phyloP scores from a whole-genome alignment of 1,284 basidiomycete species.

The Cryptococcus hybrid region DNA sequence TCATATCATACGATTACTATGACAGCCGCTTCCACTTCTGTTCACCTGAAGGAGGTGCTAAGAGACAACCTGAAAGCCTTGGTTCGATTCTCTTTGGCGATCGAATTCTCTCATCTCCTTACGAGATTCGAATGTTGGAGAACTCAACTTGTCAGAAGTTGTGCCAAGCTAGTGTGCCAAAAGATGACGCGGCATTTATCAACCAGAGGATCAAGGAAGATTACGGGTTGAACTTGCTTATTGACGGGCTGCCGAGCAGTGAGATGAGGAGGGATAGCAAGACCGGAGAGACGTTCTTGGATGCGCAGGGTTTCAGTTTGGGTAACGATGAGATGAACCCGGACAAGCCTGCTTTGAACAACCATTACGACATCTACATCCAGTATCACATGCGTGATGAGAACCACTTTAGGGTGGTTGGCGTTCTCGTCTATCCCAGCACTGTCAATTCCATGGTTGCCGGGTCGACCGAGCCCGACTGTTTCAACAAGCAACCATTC shows the following conservation, averaged over 20 bases:
- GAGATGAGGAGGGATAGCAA: slow-evolving; percentile 81
- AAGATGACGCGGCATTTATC: slow-evolving; percentile 79
- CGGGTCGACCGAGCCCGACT: slow-evolving; percentile 32
- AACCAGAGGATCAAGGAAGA: slow-evolving; percentile 89
- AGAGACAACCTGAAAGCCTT: slow-evolving; percentile 80
- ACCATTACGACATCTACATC: slow-evolving; percentile 64
- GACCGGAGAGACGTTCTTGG: slow-evolving; percentile 79
- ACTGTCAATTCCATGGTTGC: slow-evolving; percentile 46
- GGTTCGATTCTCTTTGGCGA: slow-evolving; percentile 96
- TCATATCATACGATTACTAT: slow-evolving; percentile 42
- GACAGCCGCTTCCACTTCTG: slow-evolving; percentile 75
- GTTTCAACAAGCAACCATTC: slow-evolving; percentile 52
- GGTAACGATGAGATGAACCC: slow-evolving; percentile 44
- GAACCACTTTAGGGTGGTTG: slow-evolving; percentile 75
- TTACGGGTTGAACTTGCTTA: slow-evolving; percentile 91
- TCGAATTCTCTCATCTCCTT: slow-evolving; percentile 87
- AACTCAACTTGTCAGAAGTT: slow-evolving; percentile 69
- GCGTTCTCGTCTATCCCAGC: slow-evolving; percentile 85
- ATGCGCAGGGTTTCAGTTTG: slow-evolving; percentile 61
- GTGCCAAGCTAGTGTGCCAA: slow-evolving; percentile 64
- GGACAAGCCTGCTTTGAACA: slow-evolving; percentile 72
- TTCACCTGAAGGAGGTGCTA: slow-evolving; percentile 68
- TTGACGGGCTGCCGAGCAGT: slow-evolving; percentile 91
- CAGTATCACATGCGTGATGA: slow-evolving; percentile 79
- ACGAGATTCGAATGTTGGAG: slow-evolving; percentile 56